A percentile compares a stretch with the other conserved stretches of the same genome.
Conservation (phyloP, 1,284 basidiomycete species). For the Boletus hoseneyae region DNA sequence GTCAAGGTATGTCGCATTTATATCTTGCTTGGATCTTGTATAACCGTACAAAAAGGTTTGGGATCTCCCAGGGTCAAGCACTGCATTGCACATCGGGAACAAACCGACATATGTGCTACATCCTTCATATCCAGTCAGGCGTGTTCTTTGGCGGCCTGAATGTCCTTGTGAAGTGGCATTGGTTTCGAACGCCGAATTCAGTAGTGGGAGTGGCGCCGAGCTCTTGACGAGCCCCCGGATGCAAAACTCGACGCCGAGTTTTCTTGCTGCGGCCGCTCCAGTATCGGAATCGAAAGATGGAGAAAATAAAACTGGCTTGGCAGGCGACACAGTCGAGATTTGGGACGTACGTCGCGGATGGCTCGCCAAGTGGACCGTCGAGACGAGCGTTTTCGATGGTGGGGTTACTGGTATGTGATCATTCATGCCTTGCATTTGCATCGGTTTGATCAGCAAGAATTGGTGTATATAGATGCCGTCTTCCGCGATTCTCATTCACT, state of each 20-base stretch:
- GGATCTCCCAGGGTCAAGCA: conserved; percentile 60
- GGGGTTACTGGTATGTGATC: conserved; percentile 59
- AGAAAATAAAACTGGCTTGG: conserved; percentile 25
- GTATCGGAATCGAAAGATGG: conserved; percentile 16
- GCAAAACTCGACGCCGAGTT: conserved; percentile 23
- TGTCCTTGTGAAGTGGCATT: conserved; percentile 79
- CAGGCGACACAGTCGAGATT: conserved; percentile 69
- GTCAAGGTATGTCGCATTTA: conserved; percentile 57
- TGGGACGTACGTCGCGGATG: conserved; percentile 85
- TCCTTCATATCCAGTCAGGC: conserved; percentile 71
- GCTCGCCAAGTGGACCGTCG: conserved; percentile 79
- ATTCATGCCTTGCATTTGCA: neutral
- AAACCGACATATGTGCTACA: conserved; percentile 72
- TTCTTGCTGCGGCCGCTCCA: conserved; percentile 15
- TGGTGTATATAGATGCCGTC: conserved; percentile 49
- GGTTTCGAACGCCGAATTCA: conserved; percentile 64
- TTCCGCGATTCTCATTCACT: conserved; percentile 73
- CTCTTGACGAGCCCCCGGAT: conserved; percentile 31
- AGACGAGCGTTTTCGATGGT: conserved; percentile 59
- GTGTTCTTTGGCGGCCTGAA: conserved; percentile 75
- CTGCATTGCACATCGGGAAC: conserved; percentile 50
- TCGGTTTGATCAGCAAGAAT: neutral
- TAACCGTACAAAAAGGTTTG: conserved; percentile 53
- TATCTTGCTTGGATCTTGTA: neutral
- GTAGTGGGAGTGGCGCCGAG: conserved; percentile 31